phyloP scores from a whole-genome alignment of 2,329 filamentous ascomycete genomes.

The Hypomyces perniciosus region DNA sequence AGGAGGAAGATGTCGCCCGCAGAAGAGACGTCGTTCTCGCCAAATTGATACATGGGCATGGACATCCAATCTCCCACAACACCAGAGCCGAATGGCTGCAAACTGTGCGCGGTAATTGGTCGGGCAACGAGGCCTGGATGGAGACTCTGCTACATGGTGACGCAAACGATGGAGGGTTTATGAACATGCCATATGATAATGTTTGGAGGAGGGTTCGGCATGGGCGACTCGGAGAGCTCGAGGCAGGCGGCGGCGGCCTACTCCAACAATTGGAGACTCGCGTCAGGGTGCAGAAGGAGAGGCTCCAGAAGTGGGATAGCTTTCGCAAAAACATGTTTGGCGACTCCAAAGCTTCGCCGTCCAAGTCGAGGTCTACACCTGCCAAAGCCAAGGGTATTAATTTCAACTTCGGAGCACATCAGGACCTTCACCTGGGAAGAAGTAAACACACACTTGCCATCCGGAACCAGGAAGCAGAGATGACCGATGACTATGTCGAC shows the following conservation, averaged over 20 bases:
- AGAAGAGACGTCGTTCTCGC: conserved; percentile 43
- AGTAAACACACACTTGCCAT: conserved; percentile 20
- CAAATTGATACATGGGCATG: conserved; percentile 20
- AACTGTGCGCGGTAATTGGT: conserved; percentile 67
- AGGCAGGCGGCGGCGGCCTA: conserved; percentile 46
- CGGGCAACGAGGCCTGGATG: conserved; percentile 69
- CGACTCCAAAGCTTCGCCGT: conserved; percentile 17
- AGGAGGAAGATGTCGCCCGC: conserved; percentile 51
- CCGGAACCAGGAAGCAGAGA: conserved; percentile 17
- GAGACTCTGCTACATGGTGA: conserved; percentile 65
- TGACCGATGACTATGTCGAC: conserved; percentile 38
- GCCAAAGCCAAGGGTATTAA: conserved; percentile 39
- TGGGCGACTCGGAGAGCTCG: conserved; percentile 51
- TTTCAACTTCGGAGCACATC: conserved; percentile 50
- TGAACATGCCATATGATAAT: conserved; percentile 61
- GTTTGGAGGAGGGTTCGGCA: conserved; percentile 65
- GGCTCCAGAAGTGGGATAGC: conserved; percentile 68
- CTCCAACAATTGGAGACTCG: conserved; percentile 66
- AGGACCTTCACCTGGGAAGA: conserved; percentile 38
- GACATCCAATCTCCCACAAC: conserved; percentile 35
- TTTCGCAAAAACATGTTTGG: conserved; percentile 50
- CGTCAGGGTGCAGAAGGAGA: conserved; percentile 58
- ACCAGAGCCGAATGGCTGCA: conserved; percentile 48
- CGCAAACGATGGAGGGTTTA: conserved; percentile 52
- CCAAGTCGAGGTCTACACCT: conserved; percentile 18